Evolutionary conservation across 2,329 filamentous ascomycete species (phyloP), one percentile per base, ranked within the genome.

Genomic region (Stagonosporopsis chrysanthemi): DNA sequence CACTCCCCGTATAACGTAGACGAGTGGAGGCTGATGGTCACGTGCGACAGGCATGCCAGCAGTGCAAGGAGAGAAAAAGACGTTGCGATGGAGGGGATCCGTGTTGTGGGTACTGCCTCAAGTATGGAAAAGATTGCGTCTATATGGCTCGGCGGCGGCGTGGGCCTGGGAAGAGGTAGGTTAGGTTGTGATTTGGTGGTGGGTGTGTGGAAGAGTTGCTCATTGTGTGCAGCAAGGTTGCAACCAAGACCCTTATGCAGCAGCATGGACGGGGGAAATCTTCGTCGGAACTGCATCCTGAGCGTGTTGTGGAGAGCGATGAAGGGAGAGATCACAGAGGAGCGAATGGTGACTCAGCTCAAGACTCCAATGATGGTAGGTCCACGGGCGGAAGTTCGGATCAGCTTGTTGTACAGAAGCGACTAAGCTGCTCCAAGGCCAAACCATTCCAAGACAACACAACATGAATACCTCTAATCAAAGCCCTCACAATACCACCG

Each of bases 21-120:
- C n/a, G n/a, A n/a, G n/a, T n/a, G n/a, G n/a, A n/a, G n/a, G 17
- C 35, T 31, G 41, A 52, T 22, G 3, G 14, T 26, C 23, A n/a
- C 23, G n/a, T 28, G 9, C 23, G 12, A 42, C 23, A 46, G 33
- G 41, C 50, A 38, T 53, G 48, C 35, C 42, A 40, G 22, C 42
- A 54, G 33, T 54, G 51, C 35, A 22, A 47, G 35, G 28, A 48
- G 11, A 17, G 15, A 23, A 54, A 54, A 29, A 47, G 42, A 26
- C 51, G 51, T 28, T 54, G 51, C 36, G 36, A 54, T 19, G 51
- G 51, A 9, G 51, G 17, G 22, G 17, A 39, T 11, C 51, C 51
- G 23, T 4, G 22, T 12, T 54, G 51, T 40, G 26, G 19, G 4
- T 35, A 47, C 35, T 54, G 51, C 36, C 4, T 17, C 15, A 47